Evolutionary conservation across 257 asterid species (phyloP), one percentile per base, ranked within the genome.

Genomic region (Solanum paucissectum): DNA sequence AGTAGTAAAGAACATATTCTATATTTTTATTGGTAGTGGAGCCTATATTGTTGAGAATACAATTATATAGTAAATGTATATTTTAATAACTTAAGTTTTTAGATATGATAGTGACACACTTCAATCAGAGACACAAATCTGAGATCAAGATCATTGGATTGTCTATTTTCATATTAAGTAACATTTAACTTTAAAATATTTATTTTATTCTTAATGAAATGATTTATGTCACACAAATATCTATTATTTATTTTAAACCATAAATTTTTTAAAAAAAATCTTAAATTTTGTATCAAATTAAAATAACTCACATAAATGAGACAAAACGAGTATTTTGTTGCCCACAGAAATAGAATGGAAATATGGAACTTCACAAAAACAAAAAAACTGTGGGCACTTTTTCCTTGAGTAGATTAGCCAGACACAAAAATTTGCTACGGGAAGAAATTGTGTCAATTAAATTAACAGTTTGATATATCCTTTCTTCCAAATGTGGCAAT

Each of bases 41-140:
- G 9, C 16, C 21, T 49, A 49, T 49, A 5, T 49, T 14, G 1
- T 0, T 49, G 60, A 14, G 60, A 14, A 49, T 49, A 49, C 20
- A 12, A 12, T 44, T 44, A 44, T 44, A 44, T 44, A 12, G 12
- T 44, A 12, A 44, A 12, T 12, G 7, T 13, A 1, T 46, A 0
- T 6, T 46, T 13, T 46, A 46, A 46, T 7, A 52, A 18, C 8
- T 52, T 52, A 6, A 18, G 1, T 16, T 52, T 13, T 52, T 52
- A 5, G 9, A 16, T 52, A 52, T 5, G 9, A 49, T 14, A 2
- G 3, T 5, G 7, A 52, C 7, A 52, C 23, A 52, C 4, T 52
- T 16, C 23, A 52, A 52, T 3, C 23, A 16, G 1, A 0, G 29
- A 29, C 62, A 52, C 8, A 52, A 0, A 0, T 52, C 0, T 18